Base-by-base conservation (phyloP, 495 filamentous ascomycete species). In the Aspergillus mulundensis region DNA sequence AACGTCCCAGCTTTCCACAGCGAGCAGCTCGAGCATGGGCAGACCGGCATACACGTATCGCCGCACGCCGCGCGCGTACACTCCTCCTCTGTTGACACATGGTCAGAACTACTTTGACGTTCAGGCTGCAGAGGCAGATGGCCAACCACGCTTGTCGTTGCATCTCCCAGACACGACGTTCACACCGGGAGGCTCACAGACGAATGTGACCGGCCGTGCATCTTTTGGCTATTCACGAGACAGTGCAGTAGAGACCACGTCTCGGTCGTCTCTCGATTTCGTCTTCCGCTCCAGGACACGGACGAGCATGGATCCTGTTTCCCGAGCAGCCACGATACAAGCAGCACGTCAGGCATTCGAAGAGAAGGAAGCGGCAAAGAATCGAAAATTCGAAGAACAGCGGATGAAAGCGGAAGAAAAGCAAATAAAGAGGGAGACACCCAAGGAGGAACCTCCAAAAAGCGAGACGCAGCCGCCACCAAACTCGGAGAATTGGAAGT, bases 341-440 rank as follows among this genome's bases (percentile, higher is more conserved):
- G 77, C 77, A 43, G 75, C 81, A 14, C 78, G 81, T 12, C 76
- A 77, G 55, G 81, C 81, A 3, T 85, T 84, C 59, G 69, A 77
- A 50, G 79, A 84, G 53, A 80, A 80, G 56, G 80, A 84, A 61
- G 80, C 72, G n/a, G 80, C 79, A 8, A 84, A 86, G 57, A 76
- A 73, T 20, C 75, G 71, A 24, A 81, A 82, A 51, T 68, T 80
- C 42, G 78, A 83, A 53, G 72, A 80, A 56, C 79, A 81, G 50
- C 81, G 78, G 45, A 70, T 72, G 49, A 81, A 80, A 70, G 67
- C 75, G 15, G 68, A 78, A 65, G 67, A 75, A 60, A 67, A 63
- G 38, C 70, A 78, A 30, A 70, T 65, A 38, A 72, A 71, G 6
- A 66, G 71, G 16, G 67, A 58, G n/a, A n/a, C n/a, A n/a, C n/a